A percentile compares a stretch with the other conserved stretches of the same genome.
Evolutionary conservation across 306 rosid genomes (phyloP).

Genomic region (Vigna radiata): DNA sequence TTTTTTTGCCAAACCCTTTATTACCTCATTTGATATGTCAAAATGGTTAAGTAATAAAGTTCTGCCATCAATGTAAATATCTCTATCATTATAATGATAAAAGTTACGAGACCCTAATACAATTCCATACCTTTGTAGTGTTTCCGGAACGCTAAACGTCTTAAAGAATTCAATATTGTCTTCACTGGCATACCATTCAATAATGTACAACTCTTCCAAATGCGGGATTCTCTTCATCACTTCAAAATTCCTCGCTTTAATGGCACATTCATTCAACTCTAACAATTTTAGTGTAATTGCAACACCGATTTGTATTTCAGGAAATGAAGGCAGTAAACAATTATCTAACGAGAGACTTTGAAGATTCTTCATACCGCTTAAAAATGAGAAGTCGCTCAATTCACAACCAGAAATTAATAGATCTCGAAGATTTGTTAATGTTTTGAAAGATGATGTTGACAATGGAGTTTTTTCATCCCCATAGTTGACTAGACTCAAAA

Average conservation of each 20-base stretch:
- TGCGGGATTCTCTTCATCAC: not conserved
- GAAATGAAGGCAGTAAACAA: constrained; percentile 1
- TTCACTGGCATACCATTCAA: not conserved
- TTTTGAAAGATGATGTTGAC: not conserved
- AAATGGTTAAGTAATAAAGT: not conserved
- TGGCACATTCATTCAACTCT: accelerated
- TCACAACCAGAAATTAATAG: accelerated
- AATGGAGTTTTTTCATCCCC: accelerated
- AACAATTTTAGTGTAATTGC: not conserved
- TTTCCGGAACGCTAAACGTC: not conserved
- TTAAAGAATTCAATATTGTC: not conserved
- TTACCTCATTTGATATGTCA: not conserved
- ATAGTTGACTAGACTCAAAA: constrained; percentile 18
- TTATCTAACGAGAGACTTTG: not conserved
- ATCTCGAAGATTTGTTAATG: not conserved
- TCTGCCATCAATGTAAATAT: not conserved
- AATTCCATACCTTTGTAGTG: not conserved
- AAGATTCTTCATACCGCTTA: constrained; percentile 23
- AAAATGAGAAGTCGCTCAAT: constrained; percentile 24
- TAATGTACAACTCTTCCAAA: constrained; percentile 15
- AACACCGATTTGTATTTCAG: too few relatives aligned
- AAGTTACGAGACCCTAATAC: accelerated
- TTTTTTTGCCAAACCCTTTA: not conserved
- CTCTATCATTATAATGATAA: accelerated
- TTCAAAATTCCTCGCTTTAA: not conserved